Base-by-base conservation (phyloP, 257 asterid species). In the Przewalskia tangutica region DNA sequence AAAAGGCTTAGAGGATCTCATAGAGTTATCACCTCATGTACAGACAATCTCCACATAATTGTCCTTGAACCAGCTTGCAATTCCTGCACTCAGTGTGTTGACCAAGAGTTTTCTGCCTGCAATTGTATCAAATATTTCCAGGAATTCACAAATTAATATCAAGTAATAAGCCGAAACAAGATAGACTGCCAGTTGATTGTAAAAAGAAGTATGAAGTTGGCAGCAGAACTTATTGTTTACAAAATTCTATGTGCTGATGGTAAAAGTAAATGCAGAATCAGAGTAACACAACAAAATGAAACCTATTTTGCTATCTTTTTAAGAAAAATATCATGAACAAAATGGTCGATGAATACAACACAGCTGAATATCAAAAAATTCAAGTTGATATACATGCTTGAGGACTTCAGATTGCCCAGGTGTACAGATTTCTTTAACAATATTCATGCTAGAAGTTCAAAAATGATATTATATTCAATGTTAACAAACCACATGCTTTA, bases 1-100 rank as follows among this genome's bases (percentile, higher is more conserved):
- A 82, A 79, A 23, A 54, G 38, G 7, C 11, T 55, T 4, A 34
- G 27, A 77, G 12, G 79, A 12, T 16, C 67, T 81, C 13, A 27
- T 65, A 32, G 75, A 51, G 73, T 62, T 82, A 77, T 71, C 82
- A 93, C 97, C 97, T 91, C 88, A 18, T 89, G 91, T 85, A 89
- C 32, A 93, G 86, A 89, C 95, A 93, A 85, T 93, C 97, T 88
- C 97, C 97, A 88, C 97, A 93, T 10, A 93, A 59, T 85, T 91
- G 95, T 70, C 97, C 95, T 4, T 84, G 58, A 34, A 68, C 85
- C 7, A 17, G 2, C 77, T 80, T 63, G 91, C 97, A 93, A 81
- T 88, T 88, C 88, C 86, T 82, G 93, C 97, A 93, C 6, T 81
- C 70, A 38, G 93, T 90, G 58, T 54, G 95, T 48, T n/a, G 86